Evolutionary conservation across 108 stramenopile species (phyloP).

Genomic region (Skeletonema tropicum): DNA sequence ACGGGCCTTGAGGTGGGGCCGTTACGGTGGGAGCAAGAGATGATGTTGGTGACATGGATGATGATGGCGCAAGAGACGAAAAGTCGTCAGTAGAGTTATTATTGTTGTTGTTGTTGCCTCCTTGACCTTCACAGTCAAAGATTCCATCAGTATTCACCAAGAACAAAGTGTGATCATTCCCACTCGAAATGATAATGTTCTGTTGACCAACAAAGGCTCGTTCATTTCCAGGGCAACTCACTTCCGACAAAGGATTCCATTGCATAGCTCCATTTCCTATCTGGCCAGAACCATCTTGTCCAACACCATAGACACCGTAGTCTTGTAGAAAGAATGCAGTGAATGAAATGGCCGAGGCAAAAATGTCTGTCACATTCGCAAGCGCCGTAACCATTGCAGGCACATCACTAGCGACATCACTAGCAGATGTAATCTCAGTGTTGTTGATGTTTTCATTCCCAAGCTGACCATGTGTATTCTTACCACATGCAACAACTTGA

Average conservation of each 20-base stretch:
- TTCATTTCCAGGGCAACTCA: slow-evolving; percentile 2
- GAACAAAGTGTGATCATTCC: slow-evolving; percentile 43
- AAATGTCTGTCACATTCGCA: slow-evolving; percentile 20
- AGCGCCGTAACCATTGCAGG: slow-evolving; percentile 10
- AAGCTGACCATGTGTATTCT: slow-evolving; percentile 39
- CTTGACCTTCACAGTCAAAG: background rate
- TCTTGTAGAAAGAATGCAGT: slow-evolving; percentile 20
- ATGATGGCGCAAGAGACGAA: background rate
- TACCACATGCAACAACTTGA: slow-evolving; percentile 33
- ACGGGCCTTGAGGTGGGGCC: no score
- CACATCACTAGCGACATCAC: slow-evolving; percentile 24
- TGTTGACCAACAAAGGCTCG: background rate
- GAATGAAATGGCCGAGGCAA: slow-evolving; percentile 24
- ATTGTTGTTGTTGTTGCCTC: background rate
- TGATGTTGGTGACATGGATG: background rate
- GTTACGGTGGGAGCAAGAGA: background rate
- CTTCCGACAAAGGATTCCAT: slow-evolving; percentile 2
- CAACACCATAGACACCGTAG: slow-evolving; percentile 25
- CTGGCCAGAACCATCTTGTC: slow-evolving; percentile 33
- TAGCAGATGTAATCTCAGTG: background rate
- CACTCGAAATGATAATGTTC: slow-evolving; percentile 19
- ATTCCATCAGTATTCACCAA: slow-evolving; percentile 14
- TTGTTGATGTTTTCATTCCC: slow-evolving; percentile 12
- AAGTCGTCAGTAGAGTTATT: background rate
- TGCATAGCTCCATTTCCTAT: slow-evolving; percentile 25